Evolutionary conservation across 805 yeast species (phyloP), one percentile per base, ranked within the genome.

Genomic region (Lachancea sp.): DNA sequence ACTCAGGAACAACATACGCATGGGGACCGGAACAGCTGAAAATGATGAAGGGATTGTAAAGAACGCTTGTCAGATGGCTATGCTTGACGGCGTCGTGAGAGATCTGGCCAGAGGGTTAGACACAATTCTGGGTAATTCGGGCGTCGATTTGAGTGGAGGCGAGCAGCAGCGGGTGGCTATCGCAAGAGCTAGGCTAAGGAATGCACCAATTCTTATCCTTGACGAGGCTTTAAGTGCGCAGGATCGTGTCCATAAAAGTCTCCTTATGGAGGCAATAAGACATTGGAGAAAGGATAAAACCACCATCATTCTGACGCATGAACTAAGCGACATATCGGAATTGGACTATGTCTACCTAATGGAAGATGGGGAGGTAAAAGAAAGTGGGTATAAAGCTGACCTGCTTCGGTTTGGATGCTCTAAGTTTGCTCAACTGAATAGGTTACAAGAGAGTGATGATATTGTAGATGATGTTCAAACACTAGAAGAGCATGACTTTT

Each of bases 161-260:
- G 96, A 92, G 58, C 75, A 71, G 41, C 98, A 92, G 61, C 68
- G 89, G 45, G 68, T 92, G 2, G 83, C 90, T 0, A 53, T 92
- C 21, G 96, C 97, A 0, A 70, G 97, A 40, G 97, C 97, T 0
- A 70, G 69, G 41, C 43, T 88, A 3, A 69, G 86, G 46, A 73
- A 92, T 52, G 61, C 94, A 0, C 85, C 89, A 0, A 71, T 92
- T 4, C 62, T 90, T 44, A 72, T 92, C 2, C 64, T 89, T 20
- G 99, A 92, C 63, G 99, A 92, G 57, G 75, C 92, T 3, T 65
- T 85, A 2, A 80, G 92, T 36, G 96, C 96, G 0, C 62, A 92
- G 41, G 97, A 92, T 56, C 56, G 63, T 2, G 51, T 50, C 0
- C 70, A 71, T 31, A 69, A 79, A 45, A 61, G 62, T 0, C 41